Evolutionary conservation across 106 monocot species (phyloP).

Genomic region (Apostasia shenzhenica): DNA sequence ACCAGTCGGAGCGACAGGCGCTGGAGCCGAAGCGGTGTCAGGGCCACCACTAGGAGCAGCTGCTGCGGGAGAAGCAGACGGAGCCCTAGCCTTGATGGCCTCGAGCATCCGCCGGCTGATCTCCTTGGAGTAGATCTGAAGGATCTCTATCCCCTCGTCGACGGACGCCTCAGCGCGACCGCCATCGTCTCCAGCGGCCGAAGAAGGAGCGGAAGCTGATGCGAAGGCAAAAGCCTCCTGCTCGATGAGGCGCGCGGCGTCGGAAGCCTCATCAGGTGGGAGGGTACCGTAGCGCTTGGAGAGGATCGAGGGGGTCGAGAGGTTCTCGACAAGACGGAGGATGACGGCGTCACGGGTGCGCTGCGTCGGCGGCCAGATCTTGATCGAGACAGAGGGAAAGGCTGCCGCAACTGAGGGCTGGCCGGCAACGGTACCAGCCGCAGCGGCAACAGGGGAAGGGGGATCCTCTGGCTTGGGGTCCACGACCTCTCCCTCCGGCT

Average conservation of each 20-base stretch:
- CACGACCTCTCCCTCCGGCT: conserved; percentile 18
- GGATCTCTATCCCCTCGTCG: conserved; percentile 37
- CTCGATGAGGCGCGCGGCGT: conserved; percentile 27
- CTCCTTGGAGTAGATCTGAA: conserved; percentile 52
- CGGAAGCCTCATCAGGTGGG: conserved; percentile 21
- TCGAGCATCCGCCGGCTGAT: conserved; percentile 39
- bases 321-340: conserved; percentile 41
- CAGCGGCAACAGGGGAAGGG: background rate
- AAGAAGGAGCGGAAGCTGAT: background rate
- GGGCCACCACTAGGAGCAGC: too few relatives aligned
- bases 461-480: conserved; percentile 1
- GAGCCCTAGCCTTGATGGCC: conserved; percentile 19
- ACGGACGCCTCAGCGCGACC: conserved; percentile 3
- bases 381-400: conserved; percentile 16
- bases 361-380: conserved; percentile 57
- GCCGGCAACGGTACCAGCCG: background rate
- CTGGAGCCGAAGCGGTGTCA: background rate
- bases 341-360: conserved; percentile 59
- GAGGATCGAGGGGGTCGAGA: conserved; percentile 28
- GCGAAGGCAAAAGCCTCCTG: conserved; percentile 30
- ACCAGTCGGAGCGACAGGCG: background rate
- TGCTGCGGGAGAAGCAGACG: background rate
- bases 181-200: background rate
- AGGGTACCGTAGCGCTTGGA: conserved; percentile 49
- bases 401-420: background rate